Percentiles rank a stretch among this genome's conserved stretches.
These are phyloP conservation scores for Colletotrichum liaoningense DNA, from an alignment of 2,329 filamentous ascomycete genomes.

Conservation along the genomic window DNA sequence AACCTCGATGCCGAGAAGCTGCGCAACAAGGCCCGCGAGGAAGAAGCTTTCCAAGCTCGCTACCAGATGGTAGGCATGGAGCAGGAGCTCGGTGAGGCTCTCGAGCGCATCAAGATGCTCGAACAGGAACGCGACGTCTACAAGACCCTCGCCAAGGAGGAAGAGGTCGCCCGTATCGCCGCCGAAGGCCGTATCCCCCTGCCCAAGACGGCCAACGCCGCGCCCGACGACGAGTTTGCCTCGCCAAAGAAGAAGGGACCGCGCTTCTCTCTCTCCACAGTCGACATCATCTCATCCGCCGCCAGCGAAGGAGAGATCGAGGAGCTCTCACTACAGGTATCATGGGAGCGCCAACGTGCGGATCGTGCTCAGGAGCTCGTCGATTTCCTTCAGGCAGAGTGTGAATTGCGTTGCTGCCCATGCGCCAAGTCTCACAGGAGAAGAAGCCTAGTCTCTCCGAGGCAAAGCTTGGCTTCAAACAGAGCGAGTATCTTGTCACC, in stretches of 20 bases:
- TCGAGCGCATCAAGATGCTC: conserved; percentile 71
- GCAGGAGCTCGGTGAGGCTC: conserved; percentile 74
- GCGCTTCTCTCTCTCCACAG: conserved; percentile 58
- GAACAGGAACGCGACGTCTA: conserved; percentile 82
- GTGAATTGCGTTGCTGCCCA: conserved; percentile 74
- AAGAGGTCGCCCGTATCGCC: conserved; percentile 78
- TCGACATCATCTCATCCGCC: conserved; percentile 65
- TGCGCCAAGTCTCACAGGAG: conserved; percentile 59
- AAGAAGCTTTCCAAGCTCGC: conserved; percentile 76
- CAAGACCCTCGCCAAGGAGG: conserved; percentile 77
- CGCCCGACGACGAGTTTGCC: conserved; percentile 69
- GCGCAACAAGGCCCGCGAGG: conserved; percentile 70
- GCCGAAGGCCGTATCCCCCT: conserved; percentile 77
- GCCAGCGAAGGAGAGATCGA: conserved; percentile 69
- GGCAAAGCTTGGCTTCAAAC: conserved; percentile 48
- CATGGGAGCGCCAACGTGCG: conserved; percentile 72
- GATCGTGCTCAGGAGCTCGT: conserved; percentile 78
- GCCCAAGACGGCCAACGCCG: conserved; percentile 58
- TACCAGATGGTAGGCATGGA: conserved; percentile 74
- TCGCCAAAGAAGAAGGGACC: conserved; percentile 63
- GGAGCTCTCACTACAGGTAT: conserved; percentile 62
- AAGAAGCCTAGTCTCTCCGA: conserved; percentile 46
- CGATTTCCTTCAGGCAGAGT: conserved; percentile 82
- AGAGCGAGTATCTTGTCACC: conserved; percentile 46
- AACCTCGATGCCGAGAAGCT: conserved; percentile 73